phyloP scores from a whole-genome alignment of 2,329 filamentous ascomycete genomes.

The Alternaria arbusti region DNA sequence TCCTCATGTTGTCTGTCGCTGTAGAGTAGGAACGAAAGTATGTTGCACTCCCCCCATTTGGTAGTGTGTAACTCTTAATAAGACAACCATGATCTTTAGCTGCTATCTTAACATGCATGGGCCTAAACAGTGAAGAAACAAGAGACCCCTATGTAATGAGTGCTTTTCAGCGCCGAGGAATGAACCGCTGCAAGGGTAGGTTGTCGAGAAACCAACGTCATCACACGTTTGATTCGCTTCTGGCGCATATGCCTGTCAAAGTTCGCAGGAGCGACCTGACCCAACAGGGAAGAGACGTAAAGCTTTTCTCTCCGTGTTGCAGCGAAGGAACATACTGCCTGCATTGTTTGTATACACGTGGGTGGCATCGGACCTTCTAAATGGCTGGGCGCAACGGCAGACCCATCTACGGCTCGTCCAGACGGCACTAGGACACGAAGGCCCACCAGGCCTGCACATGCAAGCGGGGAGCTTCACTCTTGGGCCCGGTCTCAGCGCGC shows the following conservation, averaged over 20 bases:
- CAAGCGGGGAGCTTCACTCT: constrained; percentile 18
- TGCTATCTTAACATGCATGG: background rate
- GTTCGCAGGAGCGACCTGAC: background rate
- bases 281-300: constrained; percentile 1
- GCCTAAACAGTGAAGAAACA: background rate
- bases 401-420: constrained; percentile 14
- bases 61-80: background rate
- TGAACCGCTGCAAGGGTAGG: background rate
- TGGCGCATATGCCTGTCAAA: background rate
- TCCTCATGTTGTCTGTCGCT: background rate
- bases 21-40: background rate
- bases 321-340: constrained; percentile 11
- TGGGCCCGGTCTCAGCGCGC: constrained; percentile 1
- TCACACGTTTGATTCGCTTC: background rate
- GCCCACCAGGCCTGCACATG: constrained; percentile 19
- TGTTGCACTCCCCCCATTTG: background rate
- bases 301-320: constrained; percentile 8
- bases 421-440: constrained; percentile 10
- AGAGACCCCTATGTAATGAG: background rate
- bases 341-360: constrained; percentile 23
- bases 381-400: constrained; percentile 22
- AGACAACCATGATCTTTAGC: background rate
- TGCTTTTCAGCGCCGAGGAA: background rate
- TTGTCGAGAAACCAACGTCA: background rate
- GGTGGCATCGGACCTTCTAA: constrained; percentile 17